phyloP scores from a whole-genome alignment of 176 grass and related monocot species.

The Carex littledalei region DNA sequence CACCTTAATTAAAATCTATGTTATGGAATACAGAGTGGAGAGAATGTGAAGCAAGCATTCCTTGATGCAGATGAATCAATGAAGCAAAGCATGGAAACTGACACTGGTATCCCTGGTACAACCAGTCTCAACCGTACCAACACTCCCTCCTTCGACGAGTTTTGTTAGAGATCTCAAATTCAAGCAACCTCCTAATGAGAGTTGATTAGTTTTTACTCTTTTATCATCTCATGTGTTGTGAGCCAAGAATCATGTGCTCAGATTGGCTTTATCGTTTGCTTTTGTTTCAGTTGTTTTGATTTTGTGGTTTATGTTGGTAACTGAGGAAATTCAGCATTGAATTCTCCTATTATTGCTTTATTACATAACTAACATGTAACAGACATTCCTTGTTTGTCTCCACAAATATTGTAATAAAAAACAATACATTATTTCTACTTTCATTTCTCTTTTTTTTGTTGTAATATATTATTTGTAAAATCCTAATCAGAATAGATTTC shows the following conservation, averaged over 20 bases:
- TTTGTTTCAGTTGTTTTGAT: background rate
- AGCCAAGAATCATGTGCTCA: background rate
- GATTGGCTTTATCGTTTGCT: background rate
- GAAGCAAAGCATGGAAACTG: constrained; percentile 21
- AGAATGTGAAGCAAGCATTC: constrained; percentile 19
- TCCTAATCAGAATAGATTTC: background rate
- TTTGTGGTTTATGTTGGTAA: background rate
- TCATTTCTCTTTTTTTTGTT: background rate
- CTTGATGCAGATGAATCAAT: constrained; percentile 20
- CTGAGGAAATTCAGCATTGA: background rate
- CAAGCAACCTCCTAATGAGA: background rate
- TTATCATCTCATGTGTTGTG: background rate
- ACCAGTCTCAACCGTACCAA: constrained; percentile 8
- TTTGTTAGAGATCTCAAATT: background rate
- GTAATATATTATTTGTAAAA: background rate
- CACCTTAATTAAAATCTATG: background rate
- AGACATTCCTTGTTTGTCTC: background rate
- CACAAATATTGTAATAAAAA: background rate
- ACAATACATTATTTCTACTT: background rate
- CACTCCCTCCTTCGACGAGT: constrained; percentile 18
- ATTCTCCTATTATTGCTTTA: background rate
- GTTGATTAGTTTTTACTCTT: background rate
- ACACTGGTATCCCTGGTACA: background rate
- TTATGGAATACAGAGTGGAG: constrained; percentile 12
- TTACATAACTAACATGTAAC: background rate